These are phyloP conservation scores for Erigeron canadensis DNA, from an alignment of 129 eudicot species.

Conservation along the genomic window DNA sequence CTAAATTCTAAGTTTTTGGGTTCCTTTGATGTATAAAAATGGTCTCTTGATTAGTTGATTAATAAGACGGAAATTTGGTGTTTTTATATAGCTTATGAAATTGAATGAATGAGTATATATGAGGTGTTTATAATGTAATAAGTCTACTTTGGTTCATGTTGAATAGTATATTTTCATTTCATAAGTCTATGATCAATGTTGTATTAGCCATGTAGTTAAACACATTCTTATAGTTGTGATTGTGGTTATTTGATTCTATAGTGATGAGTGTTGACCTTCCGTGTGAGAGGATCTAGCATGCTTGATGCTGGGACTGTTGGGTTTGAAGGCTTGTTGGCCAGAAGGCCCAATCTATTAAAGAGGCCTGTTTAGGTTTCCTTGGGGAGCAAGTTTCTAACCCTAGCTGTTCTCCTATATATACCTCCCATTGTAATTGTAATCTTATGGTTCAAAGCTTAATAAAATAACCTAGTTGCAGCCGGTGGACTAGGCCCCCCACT, in stretches of 20 bases:
- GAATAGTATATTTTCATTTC: neutral
- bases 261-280: too few species aligned
- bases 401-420: too few species aligned
- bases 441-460: too few species aligned
- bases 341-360: too few species aligned
- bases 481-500: too few species aligned
- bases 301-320: too few species aligned
- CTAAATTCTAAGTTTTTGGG: neutral
- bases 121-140: neutral
- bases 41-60: slow-evolving; percentile 22
- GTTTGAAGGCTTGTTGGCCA: too few species aligned
- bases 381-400: too few species aligned
- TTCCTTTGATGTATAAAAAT: slow-evolving; percentile 11
- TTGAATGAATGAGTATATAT: neutral
- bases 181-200: slow-evolving; percentile 7
- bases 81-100: slow-evolving; percentile 6
- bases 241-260: neutral
- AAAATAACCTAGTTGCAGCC: too few species aligned
- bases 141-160: slow-evolving; percentile 7
- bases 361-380: too few species aligned
- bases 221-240: neutral
- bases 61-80: neutral
- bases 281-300: too few species aligned
- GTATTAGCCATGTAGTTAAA: neutral
- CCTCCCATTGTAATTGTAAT: too few species aligned